Evolutionary conservation across 1,284 basidiomycete species (phyloP), one percentile per base, ranked within the genome.

Genomic region (Cystobasidiaceae sp.): DNA sequence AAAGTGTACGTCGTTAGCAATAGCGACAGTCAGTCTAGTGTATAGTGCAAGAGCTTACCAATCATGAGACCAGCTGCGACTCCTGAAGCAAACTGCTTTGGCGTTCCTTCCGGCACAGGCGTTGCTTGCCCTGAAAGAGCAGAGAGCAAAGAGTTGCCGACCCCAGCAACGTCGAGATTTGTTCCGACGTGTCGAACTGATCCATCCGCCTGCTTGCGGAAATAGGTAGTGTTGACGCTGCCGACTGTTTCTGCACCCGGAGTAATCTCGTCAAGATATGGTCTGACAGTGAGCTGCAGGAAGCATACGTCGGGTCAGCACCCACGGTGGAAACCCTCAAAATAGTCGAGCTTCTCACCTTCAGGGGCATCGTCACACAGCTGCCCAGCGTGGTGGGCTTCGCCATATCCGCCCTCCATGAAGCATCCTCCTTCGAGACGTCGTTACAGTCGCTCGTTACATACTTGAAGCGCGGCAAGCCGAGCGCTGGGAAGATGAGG

Each of bases 361-460:
- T 58, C 19, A 58, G 21, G 15, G 55, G 55, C 25, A 45, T 58
- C 11, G 55, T 58, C 37, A 58, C 37, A 49, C 55, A 58, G 4
- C 28, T 44, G 4, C 55, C 55, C 4, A 58, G 21, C 8, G 41
- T 43, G 21, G 49, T n/a, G 4, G 48, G 48, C 28, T 50, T 50
- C 17, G 4, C 17, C 21, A 50, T 50, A 25, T 50, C 48, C n/a
- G 28, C 28, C 17, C 48, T 21, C 48, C 48, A 50, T 23, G 21
- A 17, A 17, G 48, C 19, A 9, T 50, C 23, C 17, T 23, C n/a
- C n/a, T 21, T 6, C 28, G 21, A 21, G 9, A 50, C 48, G 7
- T 50, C 48, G 17, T 23, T 25, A 7, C 21, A 25, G 28, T 50
- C 55, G 19, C 37, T 21, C 17, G 32, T 27, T 4, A 39, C n/a